A percentile compares a stretch with the other conserved stretches of the same genome.
phyloP scores from a whole-genome alignment of 176 grass and related monocot genomes.

The Luzula sylvatica region DNA sequence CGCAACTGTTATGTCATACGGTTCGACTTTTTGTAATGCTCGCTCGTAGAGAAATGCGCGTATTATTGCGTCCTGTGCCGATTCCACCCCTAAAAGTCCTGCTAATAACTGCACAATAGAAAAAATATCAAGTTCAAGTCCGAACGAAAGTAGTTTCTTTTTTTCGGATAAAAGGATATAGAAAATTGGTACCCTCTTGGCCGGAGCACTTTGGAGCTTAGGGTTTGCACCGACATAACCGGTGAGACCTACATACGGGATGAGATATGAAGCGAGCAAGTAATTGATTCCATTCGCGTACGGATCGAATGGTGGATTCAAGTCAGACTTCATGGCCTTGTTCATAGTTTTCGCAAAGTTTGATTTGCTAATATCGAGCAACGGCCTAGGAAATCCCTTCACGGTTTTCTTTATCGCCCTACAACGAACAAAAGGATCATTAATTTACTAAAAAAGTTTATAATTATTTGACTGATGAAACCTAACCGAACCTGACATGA shows the following conservation, averaged over 20 bases:
- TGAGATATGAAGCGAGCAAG: slow-evolving; percentile 75
- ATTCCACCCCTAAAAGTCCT: slow-evolving; percentile 68
- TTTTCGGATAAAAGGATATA: background rate
- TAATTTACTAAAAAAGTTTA: no score
- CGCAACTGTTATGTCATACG: slow-evolving; percentile 46
- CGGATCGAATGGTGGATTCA: slow-evolving; percentile 79
- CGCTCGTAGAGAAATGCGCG: slow-evolving; percentile 55
- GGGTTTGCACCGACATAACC: slow-evolving; percentile 87
- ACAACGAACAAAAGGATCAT: background rate
- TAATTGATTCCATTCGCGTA: slow-evolving; percentile 77
- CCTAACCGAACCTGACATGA: slow-evolving; percentile 46
- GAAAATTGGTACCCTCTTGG: slow-evolving; percentile 40
- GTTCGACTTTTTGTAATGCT: slow-evolving; percentile 27
- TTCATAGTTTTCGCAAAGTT: slow-evolving; percentile 73
- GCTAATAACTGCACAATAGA: slow-evolving; percentile 42
- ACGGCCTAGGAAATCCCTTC: slow-evolving; percentile 61
- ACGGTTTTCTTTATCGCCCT: slow-evolving; percentile 74
- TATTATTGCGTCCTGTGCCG: slow-evolving; percentile 88
- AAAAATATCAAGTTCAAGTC: background rate
- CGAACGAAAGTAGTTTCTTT: background rate
- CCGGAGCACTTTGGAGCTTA: slow-evolving; percentile 48
- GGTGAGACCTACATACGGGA: slow-evolving; percentile 86
- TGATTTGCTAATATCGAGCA: slow-evolving; percentile 49
- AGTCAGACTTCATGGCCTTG: slow-evolving; percentile 36
- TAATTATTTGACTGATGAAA: background rate